phyloP scores from a whole-genome alignment of 2,329 filamentous ascomycete species.

The Fusarium sp. region DNA sequence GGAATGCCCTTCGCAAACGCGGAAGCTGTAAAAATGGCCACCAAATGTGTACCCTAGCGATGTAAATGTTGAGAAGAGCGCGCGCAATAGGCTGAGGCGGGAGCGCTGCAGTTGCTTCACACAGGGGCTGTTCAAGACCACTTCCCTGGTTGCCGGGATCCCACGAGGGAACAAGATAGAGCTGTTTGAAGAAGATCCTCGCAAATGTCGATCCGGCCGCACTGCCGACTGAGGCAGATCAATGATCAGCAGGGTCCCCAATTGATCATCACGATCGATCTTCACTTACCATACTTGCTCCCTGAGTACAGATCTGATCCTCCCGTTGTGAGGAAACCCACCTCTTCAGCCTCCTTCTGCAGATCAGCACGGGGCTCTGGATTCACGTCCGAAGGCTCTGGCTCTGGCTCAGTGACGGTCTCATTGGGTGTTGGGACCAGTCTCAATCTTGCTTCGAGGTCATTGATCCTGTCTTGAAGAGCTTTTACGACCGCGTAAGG shows the following conservation, averaged over 20 bases:
- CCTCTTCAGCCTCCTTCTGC: constrained; percentile 3
- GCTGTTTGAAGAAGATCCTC: constrained; percentile 10
- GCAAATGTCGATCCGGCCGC: constrained; percentile 8
- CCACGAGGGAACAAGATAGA: background rate
- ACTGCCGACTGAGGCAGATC: background rate
- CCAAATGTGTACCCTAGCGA: background rate
- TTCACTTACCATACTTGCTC: background rate
- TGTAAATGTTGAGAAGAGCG: background rate
- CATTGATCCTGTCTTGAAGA: background rate
- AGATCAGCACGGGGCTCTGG: background rate
- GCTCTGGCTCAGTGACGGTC: background rate
- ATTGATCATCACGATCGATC: rapidly evolving
- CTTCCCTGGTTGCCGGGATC: rapidly evolving
- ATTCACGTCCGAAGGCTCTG: background rate
- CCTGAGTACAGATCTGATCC: background rate
- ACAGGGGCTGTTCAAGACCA: background rate
- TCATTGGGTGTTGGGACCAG: background rate
- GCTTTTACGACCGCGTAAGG: background rate
- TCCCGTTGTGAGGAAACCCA: background rate
- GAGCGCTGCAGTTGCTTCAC: rapidly evolving
- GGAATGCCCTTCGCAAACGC: background rate
- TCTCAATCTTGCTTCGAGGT: background rate
- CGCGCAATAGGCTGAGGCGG: background rate
- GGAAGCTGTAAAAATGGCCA: constrained; percentile 4
- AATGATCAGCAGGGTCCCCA: background rate